Base-by-base conservation (phyloP, 192 early-diverging fungal genomes). In the Rhizoclosmatium sp. region DNA sequence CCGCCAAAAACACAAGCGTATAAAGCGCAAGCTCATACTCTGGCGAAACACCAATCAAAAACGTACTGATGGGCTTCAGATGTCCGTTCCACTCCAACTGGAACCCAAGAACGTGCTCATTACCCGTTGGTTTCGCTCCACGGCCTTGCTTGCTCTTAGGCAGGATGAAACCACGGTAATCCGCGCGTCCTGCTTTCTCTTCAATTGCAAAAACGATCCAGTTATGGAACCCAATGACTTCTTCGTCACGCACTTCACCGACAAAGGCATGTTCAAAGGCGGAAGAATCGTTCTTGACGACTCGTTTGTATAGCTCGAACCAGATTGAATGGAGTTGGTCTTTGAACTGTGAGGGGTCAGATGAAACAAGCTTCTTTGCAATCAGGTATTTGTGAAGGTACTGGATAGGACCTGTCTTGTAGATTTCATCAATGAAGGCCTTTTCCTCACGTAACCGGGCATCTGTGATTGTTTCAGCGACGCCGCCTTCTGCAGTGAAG, bases 11-110 rank as follows among this genome's bases (percentile, higher is more conserved):
- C 3, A 61, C 61, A 41, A 83, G 41, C 21, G 84, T 82, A 74
- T 85, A 85, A 42, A 83, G 45, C 41, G 84, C 84, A 19, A 85
- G 39, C 65, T 85, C 84, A 54, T 81, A 85, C 56, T 85, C 84
- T 2, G 84, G 84, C 10, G 71, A 76, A 3, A 65, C 69, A 4
- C 84, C 84, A 40, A 85, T 85, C 45, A 85, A 78, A 54, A 83
- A 78, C 9, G 81, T 83, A 3, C 73, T 75, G 2, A 85, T 75
- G 16, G 84, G 84, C 68, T 85, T 85, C 59, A 82, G 49, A 47
- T 81, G 71, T 5, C 79, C 79, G 31, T 85, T 65, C 84, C 84
- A 85, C 5, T n/a, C 42, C 0, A 85, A 62, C 56, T 85, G 84
- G 68, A 84, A 75, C 47, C 69, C 73, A 31, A 85, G 51, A 7